phyloP scores from a whole-genome alignment of 2,329 filamentous ascomycete species.

The Talaromyces atroroseus region DNA sequence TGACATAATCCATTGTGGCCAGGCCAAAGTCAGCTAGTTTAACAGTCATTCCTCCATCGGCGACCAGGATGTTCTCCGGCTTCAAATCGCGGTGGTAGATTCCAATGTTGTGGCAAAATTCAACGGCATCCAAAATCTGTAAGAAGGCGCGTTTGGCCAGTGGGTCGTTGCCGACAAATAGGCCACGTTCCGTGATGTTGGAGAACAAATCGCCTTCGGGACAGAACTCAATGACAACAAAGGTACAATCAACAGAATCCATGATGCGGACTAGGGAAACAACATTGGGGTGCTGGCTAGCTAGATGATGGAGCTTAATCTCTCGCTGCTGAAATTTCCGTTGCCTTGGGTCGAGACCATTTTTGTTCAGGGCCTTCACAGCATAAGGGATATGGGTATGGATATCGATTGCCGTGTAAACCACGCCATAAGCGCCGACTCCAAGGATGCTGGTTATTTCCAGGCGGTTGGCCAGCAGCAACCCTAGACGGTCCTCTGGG shows the following conservation, averaged over 20 bases:
- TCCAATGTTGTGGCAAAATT: conserved; percentile 85
- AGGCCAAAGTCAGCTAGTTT: conserved; percentile 97
- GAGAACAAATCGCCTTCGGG: conserved; percentile 94
- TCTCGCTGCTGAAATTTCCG: conserved; percentile 87
- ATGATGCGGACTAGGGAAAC: conserved; percentile 92
- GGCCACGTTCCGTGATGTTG: conserved; percentile 92
- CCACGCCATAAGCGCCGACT: conserved; percentile 92
- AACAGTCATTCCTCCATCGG: conserved; percentile 79
- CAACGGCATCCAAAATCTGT: conserved; percentile 92
- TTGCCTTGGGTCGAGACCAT: conserved; percentile 82
- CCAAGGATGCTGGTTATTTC: conserved; percentile 82
- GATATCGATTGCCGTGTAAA: conserved; percentile 83
- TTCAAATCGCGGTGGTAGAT: conserved; percentile 98
- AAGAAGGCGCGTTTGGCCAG: conserved; percentile 84
- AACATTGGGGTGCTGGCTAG: conserved; percentile 85
- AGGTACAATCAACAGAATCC: conserved; percentile 86
- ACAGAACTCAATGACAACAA: conserved; percentile 94
- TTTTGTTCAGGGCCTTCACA: conserved; percentile 94
- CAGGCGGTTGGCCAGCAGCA: conserved; percentile 73
- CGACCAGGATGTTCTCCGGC: conserved; percentile 95
- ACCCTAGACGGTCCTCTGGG: conserved; percentile 82
- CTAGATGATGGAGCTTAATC: conserved; percentile 84
- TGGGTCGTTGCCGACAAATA: conserved; percentile 87
- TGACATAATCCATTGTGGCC: conserved; percentile 75
- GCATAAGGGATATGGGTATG: conserved; percentile 78